A percentile compares a stretch with the other conserved stretches of the same genome.
Conservation (phyloP, 768 basidiomycete genomes). For the Hebeloma cylindrosporum region DNA sequence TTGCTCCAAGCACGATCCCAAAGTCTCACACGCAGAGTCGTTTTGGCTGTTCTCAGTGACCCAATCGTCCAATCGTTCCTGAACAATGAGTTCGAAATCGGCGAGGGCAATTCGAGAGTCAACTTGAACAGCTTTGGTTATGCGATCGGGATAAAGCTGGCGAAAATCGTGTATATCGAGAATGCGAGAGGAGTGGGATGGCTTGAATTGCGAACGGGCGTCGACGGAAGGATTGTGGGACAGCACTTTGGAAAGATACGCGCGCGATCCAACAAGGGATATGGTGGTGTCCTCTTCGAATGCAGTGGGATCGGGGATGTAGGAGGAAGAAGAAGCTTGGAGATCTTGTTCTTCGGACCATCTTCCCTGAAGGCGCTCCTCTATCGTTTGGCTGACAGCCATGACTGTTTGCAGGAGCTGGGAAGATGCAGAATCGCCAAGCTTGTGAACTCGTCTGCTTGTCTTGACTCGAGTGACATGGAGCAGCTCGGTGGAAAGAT, state of each 20-base stretch:
- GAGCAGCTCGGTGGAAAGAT: slow-evolving; percentile 35
- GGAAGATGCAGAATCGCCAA: slow-evolving; percentile 26
- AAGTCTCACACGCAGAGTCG: slow-evolving; percentile 15
- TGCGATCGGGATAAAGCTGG: slow-evolving; percentile 2
- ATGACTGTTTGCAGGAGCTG: slow-evolving; percentile 20
- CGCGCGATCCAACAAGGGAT: slow-evolving; percentile 29
- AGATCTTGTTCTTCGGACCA: slow-evolving; percentile 32
- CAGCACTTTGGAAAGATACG: slow-evolving; percentile 27
- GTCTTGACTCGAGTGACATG: slow-evolving; percentile 35
- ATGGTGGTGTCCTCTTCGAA: slow-evolving; percentile 30
- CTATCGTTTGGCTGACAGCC: slow-evolving; percentile 19
- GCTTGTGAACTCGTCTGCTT: slow-evolving; percentile 36
- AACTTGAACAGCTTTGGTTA: slow-evolving; percentile 1
- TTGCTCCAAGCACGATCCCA: slow-evolving; percentile 27
- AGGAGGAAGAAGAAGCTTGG: slow-evolving; percentile 24
- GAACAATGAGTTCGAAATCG: slow-evolving; percentile 39
- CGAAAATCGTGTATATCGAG: slow-evolving; percentile 8
- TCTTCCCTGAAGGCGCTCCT: slow-evolving; percentile 27
- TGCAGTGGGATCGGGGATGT: slow-evolving; percentile 26
- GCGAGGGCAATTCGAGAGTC: slow-evolving; percentile 21
- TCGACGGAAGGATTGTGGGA: background rate
- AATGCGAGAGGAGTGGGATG: slow-evolving; percentile 20
- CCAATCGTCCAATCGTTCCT: slow-evolving; percentile 33
- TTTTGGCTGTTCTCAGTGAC: slow-evolving; percentile 17
- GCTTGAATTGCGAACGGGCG: slow-evolving; percentile 16